Base-by-base conservation (phyloP, 345 rosid genomes). In the Ceriops zippeliana region DNA sequence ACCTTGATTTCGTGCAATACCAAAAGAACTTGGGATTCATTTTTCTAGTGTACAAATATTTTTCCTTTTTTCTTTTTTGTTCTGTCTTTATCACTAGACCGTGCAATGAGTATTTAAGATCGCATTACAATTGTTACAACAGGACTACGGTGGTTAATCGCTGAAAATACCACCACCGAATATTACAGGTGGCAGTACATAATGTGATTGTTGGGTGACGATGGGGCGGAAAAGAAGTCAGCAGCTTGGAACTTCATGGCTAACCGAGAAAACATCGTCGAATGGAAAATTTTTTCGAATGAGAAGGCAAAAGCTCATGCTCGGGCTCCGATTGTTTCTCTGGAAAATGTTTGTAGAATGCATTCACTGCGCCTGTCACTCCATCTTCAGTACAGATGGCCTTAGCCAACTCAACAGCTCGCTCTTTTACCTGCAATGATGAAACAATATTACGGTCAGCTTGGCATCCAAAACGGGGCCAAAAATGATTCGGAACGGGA, bases 341-440 rank as follows among this genome's bases (percentile, higher is more conserved):
- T 7, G 84, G 83, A 67, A 67, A 86, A 69, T 86, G 86, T 73
- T 80, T 83, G 52, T 83, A 83, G 71, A 86, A 86, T 58, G 86
- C 85, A 42, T 63, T 74, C 31, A 84, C 86, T n/a, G 87, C 86
- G 49, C 86, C 90, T 58, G 80, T 51, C 24, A 82, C 87, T 20
- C 87, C 85, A 59, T 86, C 90, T 72, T 86, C 88, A 10, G 71
- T 53, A 62, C 78, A 80, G 79, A 86, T 81, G 51, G 72, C 84
- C 73, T 76, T 65, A 4, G 88, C 84, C 42, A 84, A 11, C 53
- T 81, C 83, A 5, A 69, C 63, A 6, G 85, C 88, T 26, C 71
- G 34, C 17, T 52, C n/a, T 72, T 86, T 86, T 68, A 86, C 90
- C 87, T 83, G 84, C 54, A 32, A 6, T 24, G 38, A 17, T 5